phyloP scores from a whole-genome alignment of 495 filamentous ascomycete genomes.

The Penicillium bovifimosum region DNA sequence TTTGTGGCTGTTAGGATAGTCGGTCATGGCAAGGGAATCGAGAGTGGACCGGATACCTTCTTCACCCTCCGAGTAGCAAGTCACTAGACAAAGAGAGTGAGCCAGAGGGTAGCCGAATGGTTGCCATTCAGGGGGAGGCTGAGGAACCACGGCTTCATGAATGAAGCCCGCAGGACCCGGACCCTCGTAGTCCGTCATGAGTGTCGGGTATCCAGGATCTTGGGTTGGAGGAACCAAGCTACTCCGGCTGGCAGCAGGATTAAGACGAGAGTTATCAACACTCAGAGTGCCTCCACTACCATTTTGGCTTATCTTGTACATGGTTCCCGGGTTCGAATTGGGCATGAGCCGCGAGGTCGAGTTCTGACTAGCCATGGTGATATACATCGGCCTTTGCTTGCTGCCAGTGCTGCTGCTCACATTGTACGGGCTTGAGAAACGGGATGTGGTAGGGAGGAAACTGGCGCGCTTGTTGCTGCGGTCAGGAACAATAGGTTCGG shows the following conservation, averaged over 20 bases:
- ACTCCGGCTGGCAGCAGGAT: constrained; percentile 43
- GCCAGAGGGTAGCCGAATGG: constrained; percentile 94
- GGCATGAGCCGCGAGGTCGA: constrained; percentile 69
- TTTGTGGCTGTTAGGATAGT: constrained; percentile 99
- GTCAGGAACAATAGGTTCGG: constrained; percentile 61
- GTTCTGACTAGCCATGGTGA: constrained; percentile 95
- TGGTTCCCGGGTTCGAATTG: constrained; percentile 44
- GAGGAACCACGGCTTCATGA: constrained; percentile 91
- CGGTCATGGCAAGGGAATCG: constrained; percentile 94
- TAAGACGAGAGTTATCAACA: constrained; percentile 36
- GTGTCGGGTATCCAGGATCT: constrained; percentile 47
- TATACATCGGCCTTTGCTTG: constrained; percentile 55
- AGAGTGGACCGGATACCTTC: constrained; percentile 88
- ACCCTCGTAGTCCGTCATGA: constrained; percentile 59
- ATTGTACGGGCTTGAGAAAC: constrained; percentile 92
- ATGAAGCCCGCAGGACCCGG: constrained; percentile 89
- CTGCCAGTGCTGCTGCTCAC: constrained; percentile 50
- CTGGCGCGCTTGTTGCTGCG: constrained; percentile 75
- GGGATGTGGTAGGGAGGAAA: constrained; percentile 74
- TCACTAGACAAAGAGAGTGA: constrained; percentile 90
- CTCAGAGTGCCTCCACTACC: constrained; percentile 57
- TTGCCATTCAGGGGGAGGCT: constrained; percentile 95
- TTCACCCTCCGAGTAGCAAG: constrained; percentile 95
- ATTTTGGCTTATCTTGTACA: constrained; percentile 67
- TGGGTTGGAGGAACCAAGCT: constrained; percentile 42